Evolutionary conservation across 2,329 filamentous ascomycete species (phyloP), one percentile per base, ranked within the genome.

Genomic region (Aspergillus bombycis): DNA sequence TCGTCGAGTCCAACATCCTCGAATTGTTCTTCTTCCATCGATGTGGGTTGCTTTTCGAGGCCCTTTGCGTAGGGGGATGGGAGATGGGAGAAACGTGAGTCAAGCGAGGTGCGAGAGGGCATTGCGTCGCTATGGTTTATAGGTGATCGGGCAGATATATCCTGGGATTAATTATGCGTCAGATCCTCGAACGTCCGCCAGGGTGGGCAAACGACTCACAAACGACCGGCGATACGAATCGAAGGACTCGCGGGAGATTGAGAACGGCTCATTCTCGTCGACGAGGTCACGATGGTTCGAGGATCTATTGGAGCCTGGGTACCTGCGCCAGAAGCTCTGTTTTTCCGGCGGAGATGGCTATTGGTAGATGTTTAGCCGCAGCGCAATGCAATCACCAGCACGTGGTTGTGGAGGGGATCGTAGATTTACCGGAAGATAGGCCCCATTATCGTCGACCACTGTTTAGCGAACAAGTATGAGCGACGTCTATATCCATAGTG

Each of bases 181-280:
- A 67, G 62, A 16, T 34, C 14, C 7, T 30, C 16, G 26, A 30
- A 30, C 19, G 16, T 26, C 23, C 8, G 16, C 26, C 7, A 2
- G 41, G 62, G 23, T 45, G 65, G 66, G 36, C 69, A 19, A 48
- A 57, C 36, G 45, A 84, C 90, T 71, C 86, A 97, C 94, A 82
- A 98, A 98, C 67, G 94, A 97, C 72, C 95, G 89, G 67, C 95
- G 86, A 80, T 98, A 98, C 3, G 94, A 97, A 77, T 98, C 95
- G 74, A 98, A 98, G 2, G 94, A 97, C 80, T 98, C 95, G 72
- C 94, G 88, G 43, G 94, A 97, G 76, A 98, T 98, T 67, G 91
- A 93, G 77, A 98, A 98, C 16, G 91, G 93, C 75, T 98, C 94
- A 71, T 93, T 94, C 66, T 96, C 93, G 71, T 89, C 88, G 64